Evolutionary conservation across 345 rosid genomes (phyloP), one percentile per base, ranked within the genome.

Genomic region (Salix viminalis): DNA sequence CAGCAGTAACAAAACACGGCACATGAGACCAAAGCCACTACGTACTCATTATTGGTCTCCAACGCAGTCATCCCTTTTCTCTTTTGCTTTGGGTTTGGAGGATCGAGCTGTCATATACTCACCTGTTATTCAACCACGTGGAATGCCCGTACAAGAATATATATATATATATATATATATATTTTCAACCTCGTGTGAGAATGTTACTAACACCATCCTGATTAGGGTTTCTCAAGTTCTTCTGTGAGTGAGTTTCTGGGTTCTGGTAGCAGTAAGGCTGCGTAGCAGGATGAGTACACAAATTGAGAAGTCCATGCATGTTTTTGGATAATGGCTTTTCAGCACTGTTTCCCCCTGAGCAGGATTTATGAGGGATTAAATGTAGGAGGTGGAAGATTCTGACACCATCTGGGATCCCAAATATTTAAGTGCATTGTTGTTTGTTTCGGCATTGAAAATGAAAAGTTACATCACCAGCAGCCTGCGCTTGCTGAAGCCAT

Each of bases 311-410:
- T 46, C 50, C 50, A 12, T 46, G 18, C 50, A 46, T 14, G 50
- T 4, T 41, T 41, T 9, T 10, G 13, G 44, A 12, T 10, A 2
- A 41, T 41, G 44, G 44, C 44, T 41, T 41, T 41, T 10, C 50
- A 41, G 28, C 58, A 69, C n/a, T 41, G 18, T 70, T n/a, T 41
- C 50, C 60, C 14, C 21, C 65, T 14, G 54, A 52, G 13, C 13
- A 15, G 21, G 37, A 34, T 34, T 30, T 24, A 16, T 39, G 46
- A 28, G 70, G 52, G 23, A 6, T 5, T 52, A 23, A 44, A 50
- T 37, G 56, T 39, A 18, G 41, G 21, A 19, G 41, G 46, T 54
- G 65, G 64, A 24, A 48, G 80, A 62, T 65, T 77, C 75, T 65
- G 75, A 77, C 52, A 48, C 52, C 19, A 64, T 42, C 65, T 71